Evolutionary conservation across 139 green algal species (phyloP), one percentile per base, ranked within the genome.

Genomic region (Bryopsis sp.): DNA sequence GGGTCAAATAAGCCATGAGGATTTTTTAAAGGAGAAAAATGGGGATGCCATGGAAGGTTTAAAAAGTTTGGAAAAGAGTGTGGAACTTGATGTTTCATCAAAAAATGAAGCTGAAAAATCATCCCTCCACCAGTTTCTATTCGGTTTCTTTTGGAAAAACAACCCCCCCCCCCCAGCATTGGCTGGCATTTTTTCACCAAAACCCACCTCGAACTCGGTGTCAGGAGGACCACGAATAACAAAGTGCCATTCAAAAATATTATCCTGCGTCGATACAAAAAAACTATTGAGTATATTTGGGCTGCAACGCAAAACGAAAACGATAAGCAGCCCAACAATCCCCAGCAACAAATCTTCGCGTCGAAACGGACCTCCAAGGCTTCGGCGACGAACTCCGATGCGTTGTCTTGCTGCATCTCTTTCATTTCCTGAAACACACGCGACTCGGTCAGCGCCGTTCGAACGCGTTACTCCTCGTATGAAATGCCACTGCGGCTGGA

Each of bases 191-290:
- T 33, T 8, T 22, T 15, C 5, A 61, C 8, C 8, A 69, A 39
- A 22, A 24, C 78, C 1, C 43, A 95, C 87, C 80, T 93, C 88
- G 74, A 98, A 99, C 64, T 96, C 88, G 0, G 87, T 92, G 67
- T 94, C 93, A 32, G 75, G 76, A 1, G 90, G 89, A 0, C 95
- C 95, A 1, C 86, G 70, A 34, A 99, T 87, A 1, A 86, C 90
- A 75, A 99, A 99, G 48, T 97, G 86, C 93, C 93, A 99, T 74
- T 99, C 93, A 77, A 99, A 99, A 37, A 99, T 91, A 72, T 99
- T 90, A 15, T 88, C 87, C 88, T 97, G 83, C 11, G 43, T 19
- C n/a, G n/a, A n/a, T n/a, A n/a, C n/a, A 24, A 11, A 50, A 6
- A 61, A 58, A 48, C 26, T 60, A 2, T 3, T 29, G 19, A 7